phyloP scores from a whole-genome alignment of 2,329 filamentous ascomycete species.

The Thelonectria rubi region DNA sequence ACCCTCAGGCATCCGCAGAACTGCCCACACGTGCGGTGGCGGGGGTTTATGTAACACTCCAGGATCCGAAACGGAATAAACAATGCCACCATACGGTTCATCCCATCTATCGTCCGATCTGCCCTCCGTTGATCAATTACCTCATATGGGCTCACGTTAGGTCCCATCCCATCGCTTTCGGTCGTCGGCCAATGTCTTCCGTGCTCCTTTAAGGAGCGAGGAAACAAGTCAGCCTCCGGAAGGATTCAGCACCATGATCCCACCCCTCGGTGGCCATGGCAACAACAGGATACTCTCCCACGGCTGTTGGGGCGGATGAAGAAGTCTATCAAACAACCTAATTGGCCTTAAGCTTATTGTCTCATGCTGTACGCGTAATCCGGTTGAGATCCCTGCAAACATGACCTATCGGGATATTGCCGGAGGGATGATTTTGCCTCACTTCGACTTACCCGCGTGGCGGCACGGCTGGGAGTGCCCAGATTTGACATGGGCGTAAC shows the following conservation, averaged over 20 bases:
- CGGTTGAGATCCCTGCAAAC: neutral
- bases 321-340: neutral
- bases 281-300: neutral
- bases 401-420: neutral
- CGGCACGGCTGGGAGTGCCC: neutral
- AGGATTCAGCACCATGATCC: neutral
- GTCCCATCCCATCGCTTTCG: neutral
- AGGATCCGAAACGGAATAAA: neutral
- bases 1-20: no score
- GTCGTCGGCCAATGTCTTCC: neutral
- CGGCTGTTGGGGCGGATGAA: neutral
- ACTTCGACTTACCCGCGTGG: neutral
- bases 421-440: neutral
- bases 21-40: neutral
- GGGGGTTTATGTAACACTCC: neutral
- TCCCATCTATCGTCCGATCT: neutral
- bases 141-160: neutral
- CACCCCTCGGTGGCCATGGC: neutral
- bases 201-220: neutral
- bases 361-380: neutral
- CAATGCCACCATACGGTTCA: slow-evolving; percentile 1
- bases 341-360: neutral
- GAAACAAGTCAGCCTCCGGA: neutral
- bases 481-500: neutral
- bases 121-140: neutral